Evolutionary conservation across 768 basidiomycete genomes (phyloP), one percentile per base, ranked within the genome.

Genomic region (Rhizopogon salebrosus): DNA sequence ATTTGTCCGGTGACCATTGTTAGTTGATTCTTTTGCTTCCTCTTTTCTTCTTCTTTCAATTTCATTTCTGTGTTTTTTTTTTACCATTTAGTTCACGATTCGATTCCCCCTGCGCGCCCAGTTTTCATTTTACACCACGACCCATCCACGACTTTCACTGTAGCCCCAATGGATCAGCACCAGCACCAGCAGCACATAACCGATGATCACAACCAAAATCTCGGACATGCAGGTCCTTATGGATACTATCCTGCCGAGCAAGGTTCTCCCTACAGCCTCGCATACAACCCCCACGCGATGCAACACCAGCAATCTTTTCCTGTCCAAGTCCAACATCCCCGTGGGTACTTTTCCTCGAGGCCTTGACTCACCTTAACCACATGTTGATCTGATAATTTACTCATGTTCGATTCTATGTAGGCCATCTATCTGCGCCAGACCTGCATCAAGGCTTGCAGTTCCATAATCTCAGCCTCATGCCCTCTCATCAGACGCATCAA

Each of bases 401-500:
- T 75, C 64, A 69, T 71, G 66, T 72, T 73, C 70, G 31, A 70
- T 75, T 72, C 64, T 75, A 62, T 73, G 63, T 71, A 87, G 84
- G 80, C 68, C 82, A 79, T 70, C 75, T 85, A 57, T 75, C 76
- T 66, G 77, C 82, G 38, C 72, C 80, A 65, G 86, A 89, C 69
- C 73, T 89, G 60, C 84, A 84, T 70, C 82, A 84, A 62, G 80
- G 78, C 64, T 70, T 79, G 65, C 76, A 75, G 71, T 82, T 83
- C 67, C 71, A 74, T 69, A 76, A 79, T 68, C 73, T 87, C 64
- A 78, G 76, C 73, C 77, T 88, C 76, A 80, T 85, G 74, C 72
- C 80, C 64, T 70, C 79, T 62, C 82, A 85, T 76, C 83, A 83
- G 73, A 71, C 79, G 63, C 82, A 85, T 76, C 83, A 83, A 74